These are phyloP conservation scores for Schwanniomyces polymorphus DNA, from an alignment of 805 yeast genomes.

Conservation along the genomic window DNA sequence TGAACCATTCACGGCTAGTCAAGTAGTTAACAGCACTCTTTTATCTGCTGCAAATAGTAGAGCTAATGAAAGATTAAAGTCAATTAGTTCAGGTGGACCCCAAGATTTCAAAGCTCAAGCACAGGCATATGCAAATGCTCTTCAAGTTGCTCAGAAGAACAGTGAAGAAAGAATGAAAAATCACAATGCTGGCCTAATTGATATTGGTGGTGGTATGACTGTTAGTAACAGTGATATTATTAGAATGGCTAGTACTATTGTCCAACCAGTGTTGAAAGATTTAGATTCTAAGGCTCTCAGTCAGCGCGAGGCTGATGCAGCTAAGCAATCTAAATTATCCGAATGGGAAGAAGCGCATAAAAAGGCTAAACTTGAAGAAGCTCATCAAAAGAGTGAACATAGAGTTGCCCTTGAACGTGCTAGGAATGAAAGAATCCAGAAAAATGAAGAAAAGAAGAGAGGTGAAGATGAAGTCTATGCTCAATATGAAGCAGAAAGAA, in stretches of 20 bases:
- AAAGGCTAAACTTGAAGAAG: slow-evolving; percentile 28
- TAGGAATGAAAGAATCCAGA: slow-evolving; percentile 30
- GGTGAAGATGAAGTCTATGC: slow-evolving; percentile 27
- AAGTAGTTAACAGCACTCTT: slow-evolving; percentile 47
- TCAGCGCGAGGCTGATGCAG: slow-evolving; percentile 55
- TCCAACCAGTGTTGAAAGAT: slow-evolving; percentile 79
- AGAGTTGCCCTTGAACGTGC: slow-evolving; percentile 36
- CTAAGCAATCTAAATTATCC: slow-evolving; percentile 30
- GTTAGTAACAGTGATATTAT: slow-evolving; percentile 77
- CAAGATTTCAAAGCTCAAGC: slow-evolving; percentile 43
- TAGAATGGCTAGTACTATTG: slow-evolving; percentile 74
- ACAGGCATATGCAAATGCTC: slow-evolving; percentile 69
- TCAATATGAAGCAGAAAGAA: slow-evolving; percentile 28
- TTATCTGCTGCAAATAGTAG: slow-evolving; percentile 48
- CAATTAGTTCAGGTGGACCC: slow-evolving; percentile 24
- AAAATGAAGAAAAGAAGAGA: slow-evolving; percentile 30
- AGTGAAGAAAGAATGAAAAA: slow-evolving; percentile 52
- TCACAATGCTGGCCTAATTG: slow-evolving; percentile 55
- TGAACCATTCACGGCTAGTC: slow-evolving; percentile 41
- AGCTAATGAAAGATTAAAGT: slow-evolving; percentile 43
- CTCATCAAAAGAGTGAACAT: slow-evolving; percentile 28
- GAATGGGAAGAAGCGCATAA: slow-evolving; percentile 34
- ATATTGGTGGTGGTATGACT: slow-evolving; percentile 86
- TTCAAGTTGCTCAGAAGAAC: slow-evolving; percentile 72
- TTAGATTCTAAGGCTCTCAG: slow-evolving; percentile 66